Evolutionary conservation across 164 flowering plant genomes (phyloP), one percentile per base, ranked within the genome.

Genomic region (Protea cynaroides): DNA sequence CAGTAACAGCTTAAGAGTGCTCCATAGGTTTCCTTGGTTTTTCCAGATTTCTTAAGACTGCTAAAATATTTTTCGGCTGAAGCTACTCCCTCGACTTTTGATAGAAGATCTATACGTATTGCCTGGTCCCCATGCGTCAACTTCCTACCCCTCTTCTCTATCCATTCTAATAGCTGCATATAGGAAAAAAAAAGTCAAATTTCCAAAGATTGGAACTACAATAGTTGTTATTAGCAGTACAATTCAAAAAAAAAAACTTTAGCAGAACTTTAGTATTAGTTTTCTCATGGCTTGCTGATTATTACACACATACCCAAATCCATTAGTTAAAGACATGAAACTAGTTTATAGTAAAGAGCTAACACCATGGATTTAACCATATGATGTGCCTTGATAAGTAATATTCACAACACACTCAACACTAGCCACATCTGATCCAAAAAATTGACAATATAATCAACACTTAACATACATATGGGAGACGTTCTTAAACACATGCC

Each of bases 141-240:
- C 17, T 76, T 67, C 17, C 71, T 66, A 15, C 75, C 74, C 72
- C 82, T 74, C 17, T 38, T 75, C 56, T 87, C 84, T 91, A 91
- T 85, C 97, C 96, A 91, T 24, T 87, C 90, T 69, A 82, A 50
- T 25, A 88, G 67, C 97, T 91, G 81, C 64, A 72, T 36, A 46
- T 59, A 37, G 71, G 19, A 22, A 59, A 63, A 1, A 11, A 22
- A 15, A 9, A 22, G 14, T n/a, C n/a, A n/a, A 56, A 25, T 13
- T 25, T 18, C 36, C 58, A 23, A 8, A 18, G 25, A 25, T 8
- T 40, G 10, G 1, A 40, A 8, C 14, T 40, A 1, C 46, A 56
- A 56, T 12, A 25, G 19, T 12, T 14, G n/a, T 56, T 25, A 37
- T 36, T n/a, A 49, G 3, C n/a, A 18, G 1, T 15, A 5, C 34